Evolutionary conservation across 148 eudicot species (phyloP).

Genomic region (Spergularia bocconei): DNA sequence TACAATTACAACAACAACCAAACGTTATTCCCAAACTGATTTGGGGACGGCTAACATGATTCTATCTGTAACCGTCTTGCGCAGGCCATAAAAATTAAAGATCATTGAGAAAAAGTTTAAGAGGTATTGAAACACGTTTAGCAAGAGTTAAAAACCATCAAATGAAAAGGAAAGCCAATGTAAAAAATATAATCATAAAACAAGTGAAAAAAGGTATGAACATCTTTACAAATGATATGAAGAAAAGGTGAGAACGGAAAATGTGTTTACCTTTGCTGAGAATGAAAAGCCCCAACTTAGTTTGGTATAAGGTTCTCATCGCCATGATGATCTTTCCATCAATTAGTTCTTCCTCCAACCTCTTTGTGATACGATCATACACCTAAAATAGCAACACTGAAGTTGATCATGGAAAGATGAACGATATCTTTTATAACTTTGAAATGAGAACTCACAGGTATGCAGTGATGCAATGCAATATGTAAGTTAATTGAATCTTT

Average conservation of each 20-base stretch:
- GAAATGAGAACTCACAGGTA: not conserved
- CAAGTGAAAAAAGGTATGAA: too few relatives aligned
- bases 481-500: not conserved
- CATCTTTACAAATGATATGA: too few relatives aligned
- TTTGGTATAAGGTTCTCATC: constrained; percentile 90
- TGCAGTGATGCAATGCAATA: not conserved
- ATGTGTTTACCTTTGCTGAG: constrained; percentile 63
- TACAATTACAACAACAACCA: not conserved
- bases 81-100: too few relatives aligned
- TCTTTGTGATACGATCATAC: constrained; percentile 63
- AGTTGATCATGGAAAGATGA: not conserved
- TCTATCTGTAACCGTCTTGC: too few relatives aligned
- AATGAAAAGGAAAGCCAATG: too few relatives aligned
- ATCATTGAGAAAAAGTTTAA: too few relatives aligned
- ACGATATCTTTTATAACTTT: not conserved
- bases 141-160: too few relatives aligned
- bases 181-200: too few relatives aligned
- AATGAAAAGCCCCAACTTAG: constrained; percentile 69
- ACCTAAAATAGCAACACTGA: constrained; percentile 44
- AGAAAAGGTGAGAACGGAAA: too few relatives aligned
- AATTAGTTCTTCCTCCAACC: constrained; percentile 89
- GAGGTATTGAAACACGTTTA: too few relatives aligned
- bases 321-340: constrained; percentile 82
- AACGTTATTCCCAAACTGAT: too few relatives aligned
- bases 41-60: too few relatives aligned